Evolutionary conservation across 192 early-diverging fungal species (phyloP).

Genomic region (Coemansia sp.): DNA sequence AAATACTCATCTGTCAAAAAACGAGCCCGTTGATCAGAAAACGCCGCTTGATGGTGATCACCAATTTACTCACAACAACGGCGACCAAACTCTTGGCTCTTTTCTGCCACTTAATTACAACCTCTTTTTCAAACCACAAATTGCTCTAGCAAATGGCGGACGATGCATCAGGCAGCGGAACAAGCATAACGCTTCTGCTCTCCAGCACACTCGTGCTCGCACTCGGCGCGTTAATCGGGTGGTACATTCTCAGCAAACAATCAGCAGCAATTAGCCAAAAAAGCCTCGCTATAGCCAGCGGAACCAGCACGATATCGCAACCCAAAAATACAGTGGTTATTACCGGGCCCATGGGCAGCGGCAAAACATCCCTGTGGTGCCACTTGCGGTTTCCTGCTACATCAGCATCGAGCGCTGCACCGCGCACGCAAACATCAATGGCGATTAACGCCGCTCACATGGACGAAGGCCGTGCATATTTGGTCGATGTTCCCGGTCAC

Average conservation of each 20-base stretch:
- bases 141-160: background rate
- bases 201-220: constrained; percentile 3
- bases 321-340: constrained; percentile 30
- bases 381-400: constrained; percentile 31
- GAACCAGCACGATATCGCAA: constrained; percentile 7
- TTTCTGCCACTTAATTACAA: background rate
- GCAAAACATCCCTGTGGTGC: constrained; percentile 48
- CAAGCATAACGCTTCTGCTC: background rate
- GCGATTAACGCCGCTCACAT: constrained; percentile 32
- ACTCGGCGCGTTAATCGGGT: constrained; percentile 6
- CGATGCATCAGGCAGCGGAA: background rate
- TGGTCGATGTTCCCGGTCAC: constrained; percentile 90
- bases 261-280: constrained; percentile 42
- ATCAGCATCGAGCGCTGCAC: constrained; percentile 5
- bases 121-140: background rate
- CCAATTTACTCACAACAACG: background rate
- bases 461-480: constrained; percentile 21
- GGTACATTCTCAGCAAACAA: constrained; percentile 34
- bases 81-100: background rate
- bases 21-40: too few species aligned
- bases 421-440: constrained; percentile 46
- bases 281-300: constrained; percentile 32
- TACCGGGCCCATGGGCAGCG: constrained; percentile 29
- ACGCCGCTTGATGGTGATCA: background rate
- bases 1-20: too few species aligned